Percentiles rank a stretch among this genome's conserved stretches.
Evolutionary conservation across 257 asterid genomes (phyloP).

Genomic region (Primulina tabacum): DNA sequence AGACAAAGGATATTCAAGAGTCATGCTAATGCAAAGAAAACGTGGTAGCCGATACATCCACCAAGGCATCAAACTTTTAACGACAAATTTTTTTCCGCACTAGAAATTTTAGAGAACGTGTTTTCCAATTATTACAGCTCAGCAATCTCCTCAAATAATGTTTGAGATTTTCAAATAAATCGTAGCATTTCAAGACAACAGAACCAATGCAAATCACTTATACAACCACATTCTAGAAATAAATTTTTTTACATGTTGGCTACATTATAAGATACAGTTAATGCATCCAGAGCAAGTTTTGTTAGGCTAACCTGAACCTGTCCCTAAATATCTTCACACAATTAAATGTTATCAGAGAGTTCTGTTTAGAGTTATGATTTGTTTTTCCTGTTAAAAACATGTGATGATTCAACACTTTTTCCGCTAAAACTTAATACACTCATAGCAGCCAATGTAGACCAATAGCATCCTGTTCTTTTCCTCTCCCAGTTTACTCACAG

Average conservation of each 20-base stretch:
- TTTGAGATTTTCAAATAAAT: no score
- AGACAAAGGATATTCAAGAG: not conserved
- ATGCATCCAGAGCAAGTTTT: not conserved
- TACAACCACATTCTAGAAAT: not conserved
- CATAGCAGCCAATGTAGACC: not conserved
- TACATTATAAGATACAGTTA: not conserved
- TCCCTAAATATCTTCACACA: not conserved
- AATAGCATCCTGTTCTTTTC: not conserved
- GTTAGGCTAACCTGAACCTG: not conserved
- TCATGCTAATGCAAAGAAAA: constrained; percentile 7
- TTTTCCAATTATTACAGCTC: not conserved
- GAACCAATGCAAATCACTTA: no score
- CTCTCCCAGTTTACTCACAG: not conserved
- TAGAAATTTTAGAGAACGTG: not conserved
- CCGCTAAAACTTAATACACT: not conserved
- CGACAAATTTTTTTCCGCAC: not conserved
- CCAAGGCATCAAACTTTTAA: constrained; percentile 3
- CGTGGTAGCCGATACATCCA: not conserved
- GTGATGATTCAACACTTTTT: not conserved
- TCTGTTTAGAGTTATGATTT: not conserved
- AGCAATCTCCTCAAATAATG: not conserved
- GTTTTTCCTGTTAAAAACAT: not conserved
- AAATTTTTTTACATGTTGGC: not conserved
- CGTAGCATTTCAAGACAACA: no score
- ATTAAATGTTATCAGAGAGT: not conserved